A percentile compares a stretch with the other conserved stretches of the same genome.
These are phyloP conservation scores for Adansonia digitata DNA, from an alignment of 345 rosid species.

Conservation along the genomic window DNA sequence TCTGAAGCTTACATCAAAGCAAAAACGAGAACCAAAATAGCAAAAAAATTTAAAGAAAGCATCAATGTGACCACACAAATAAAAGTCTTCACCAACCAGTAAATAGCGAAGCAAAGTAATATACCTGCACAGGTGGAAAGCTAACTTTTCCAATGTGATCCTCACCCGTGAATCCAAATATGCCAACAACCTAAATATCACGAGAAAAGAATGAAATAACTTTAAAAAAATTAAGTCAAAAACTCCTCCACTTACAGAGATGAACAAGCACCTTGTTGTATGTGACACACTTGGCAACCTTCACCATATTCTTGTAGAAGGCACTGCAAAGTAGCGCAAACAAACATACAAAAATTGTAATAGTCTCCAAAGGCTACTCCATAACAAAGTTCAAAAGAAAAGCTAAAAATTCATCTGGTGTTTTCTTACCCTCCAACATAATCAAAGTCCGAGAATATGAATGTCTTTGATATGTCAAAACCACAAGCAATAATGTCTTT, in stretches of 20 bases:
- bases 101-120: constrained; percentile 7
- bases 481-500: constrained; percentile 97
- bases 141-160: constrained; percentile 89
- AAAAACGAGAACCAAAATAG: constrained; percentile 6
- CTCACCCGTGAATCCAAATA: constrained; percentile 92
- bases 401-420: background rate
- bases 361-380: background rate
- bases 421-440: constrained; percentile 82
- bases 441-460: constrained; percentile 87
- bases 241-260: background rate
- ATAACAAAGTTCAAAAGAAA: background rate
- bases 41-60: background rate
- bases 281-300: constrained; percentile 86
- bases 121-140: constrained; percentile 94
- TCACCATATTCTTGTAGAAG: constrained; percentile 88
- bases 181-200: constrained; percentile 60
- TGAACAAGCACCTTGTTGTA: constrained; percentile 57
- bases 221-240: background rate
- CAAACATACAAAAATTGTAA: background rate
- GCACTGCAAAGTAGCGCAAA: constrained; percentile 46
- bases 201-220: background rate
- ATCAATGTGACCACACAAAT: background rate
- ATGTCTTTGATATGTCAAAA: constrained; percentile 76
- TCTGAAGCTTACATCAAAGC: background rate
- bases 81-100: background rate